Evolutionary conservation across 108 stramenopile species (phyloP), one percentile per base, ranked within the genome.

Genomic region (Aurantiochytrium sp.): DNA sequence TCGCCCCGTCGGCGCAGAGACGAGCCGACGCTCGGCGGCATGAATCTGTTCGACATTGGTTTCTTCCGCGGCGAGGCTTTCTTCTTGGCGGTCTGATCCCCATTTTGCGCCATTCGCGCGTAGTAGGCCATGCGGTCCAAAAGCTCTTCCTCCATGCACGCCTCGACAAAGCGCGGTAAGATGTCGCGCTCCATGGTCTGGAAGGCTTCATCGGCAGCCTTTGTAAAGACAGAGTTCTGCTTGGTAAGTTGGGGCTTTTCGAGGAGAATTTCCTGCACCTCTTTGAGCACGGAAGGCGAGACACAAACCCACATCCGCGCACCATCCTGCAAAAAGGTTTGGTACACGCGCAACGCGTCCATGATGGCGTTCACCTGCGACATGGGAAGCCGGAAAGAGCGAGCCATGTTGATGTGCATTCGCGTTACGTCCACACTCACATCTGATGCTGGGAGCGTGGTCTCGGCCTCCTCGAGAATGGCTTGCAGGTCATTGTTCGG

Each of bases 361-460:
- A 83, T 83, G 51, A 83, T 83, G n/a, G 51, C 76, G 23, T 45
- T 53, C n/a, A 83, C 76, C 18, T 83, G 19, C 19, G 23, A 25
- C 76, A 83, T 83, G 3, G 76, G 76, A 43, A 83, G 28, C 51
- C 49, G 76, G 12, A 53, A 83, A 35, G 45, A 53, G 51, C 76
- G 76, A 12, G 76, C 76, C 76, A 83, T 83, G n/a, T 83, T 83
- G 23, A 83, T 55, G 23, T 83, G 76, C 76, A 83, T 83, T 6
- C 28, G 45, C 25, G 76, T 83, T 12, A 47, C n/a, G n/a, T 53
- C 76, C 19, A 83, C 76, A 18, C 25, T 69, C 21, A 23, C 25
- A 8, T 14, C 6, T 1, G 64, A 12, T 1, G 21, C 1, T 18
- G 10, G 8, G 1, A 23, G 64, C 18, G 49, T 47, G 45, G 25